phyloP scores from a whole-genome alignment of 129 eudicot genomes.

The Centrapalus pauciflorus region DNA sequence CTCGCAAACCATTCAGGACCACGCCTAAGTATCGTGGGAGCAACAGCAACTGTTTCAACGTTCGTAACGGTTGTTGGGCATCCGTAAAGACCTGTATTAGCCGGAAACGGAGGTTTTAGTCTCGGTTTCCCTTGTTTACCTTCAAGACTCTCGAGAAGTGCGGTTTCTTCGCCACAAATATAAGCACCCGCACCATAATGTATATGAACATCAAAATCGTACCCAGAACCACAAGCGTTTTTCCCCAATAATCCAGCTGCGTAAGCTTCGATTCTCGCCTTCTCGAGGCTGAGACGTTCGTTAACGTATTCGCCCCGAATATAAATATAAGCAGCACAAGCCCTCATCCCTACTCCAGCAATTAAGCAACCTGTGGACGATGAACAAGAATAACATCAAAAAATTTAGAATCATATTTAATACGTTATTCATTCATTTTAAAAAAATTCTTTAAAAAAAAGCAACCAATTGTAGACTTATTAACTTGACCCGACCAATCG shows the following conservation, averaged over 20 bases:
- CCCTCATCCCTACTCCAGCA: slow-evolving; percentile 90
- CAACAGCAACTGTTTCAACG: slow-evolving; percentile 84
- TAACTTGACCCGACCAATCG: too few relatives aligned
- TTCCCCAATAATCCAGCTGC: slow-evolving; percentile 70
- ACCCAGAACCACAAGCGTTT: slow-evolving; percentile 85
- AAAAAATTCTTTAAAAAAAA: too few relatives aligned
- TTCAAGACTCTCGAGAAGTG: slow-evolving; percentile 83
- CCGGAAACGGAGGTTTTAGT: slow-evolving; percentile 89
- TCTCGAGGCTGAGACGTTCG: slow-evolving; percentile 60
- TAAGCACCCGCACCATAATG: slow-evolving; percentile 92
- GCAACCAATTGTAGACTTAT: too few relatives aligned
- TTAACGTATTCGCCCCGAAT: slow-evolving; percentile 89
- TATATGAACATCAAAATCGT: slow-evolving; percentile 80
- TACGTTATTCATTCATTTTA: too few relatives aligned
- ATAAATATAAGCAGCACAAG: slow-evolving; percentile 74
- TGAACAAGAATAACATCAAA: too few relatives aligned
- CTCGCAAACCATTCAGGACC: slow-evolving; percentile 87
- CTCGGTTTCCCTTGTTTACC: slow-evolving; percentile 92
- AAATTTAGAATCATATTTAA: too few relatives aligned
- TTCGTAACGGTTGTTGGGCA: slow-evolving; percentile 89
- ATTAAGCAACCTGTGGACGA: slow-evolving; percentile 76
- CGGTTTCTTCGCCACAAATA: slow-evolving; percentile 93
- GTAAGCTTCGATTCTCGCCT: slow-evolving; percentile 75
- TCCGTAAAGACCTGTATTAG: slow-evolving; percentile 75
- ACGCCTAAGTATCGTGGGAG: slow-evolving; percentile 75